Evolutionary conservation across 108 stramenopile species (phyloP).

Genomic region (Pseudonitzschia multiseries): DNA sequence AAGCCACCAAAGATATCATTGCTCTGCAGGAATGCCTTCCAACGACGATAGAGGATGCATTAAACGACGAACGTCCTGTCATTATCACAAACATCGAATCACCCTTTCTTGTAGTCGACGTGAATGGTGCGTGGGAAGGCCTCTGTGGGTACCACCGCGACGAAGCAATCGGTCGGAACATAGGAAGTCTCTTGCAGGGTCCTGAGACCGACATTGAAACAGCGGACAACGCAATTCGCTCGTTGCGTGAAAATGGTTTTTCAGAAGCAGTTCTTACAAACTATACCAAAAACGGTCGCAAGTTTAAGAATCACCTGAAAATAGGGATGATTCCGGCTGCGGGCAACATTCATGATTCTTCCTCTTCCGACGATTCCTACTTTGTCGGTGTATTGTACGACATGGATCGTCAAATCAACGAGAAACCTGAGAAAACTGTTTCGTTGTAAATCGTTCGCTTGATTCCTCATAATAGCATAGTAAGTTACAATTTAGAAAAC

Average conservation of each 20-base stretch:
- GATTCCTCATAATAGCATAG: too few relatives aligned
- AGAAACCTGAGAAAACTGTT: neutral
- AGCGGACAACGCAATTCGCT: slow-evolving; percentile 34
- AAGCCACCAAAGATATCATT: slow-evolving; percentile 3
- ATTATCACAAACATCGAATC: slow-evolving; percentile 47
- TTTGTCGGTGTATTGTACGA: slow-evolving; percentile 72
- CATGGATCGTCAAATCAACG: slow-evolving; percentile 6
- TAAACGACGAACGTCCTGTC: slow-evolving; percentile 48
- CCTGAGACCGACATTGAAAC: slow-evolving; percentile 50
- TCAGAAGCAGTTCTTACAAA: slow-evolving; percentile 48
- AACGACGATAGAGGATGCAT: slow-evolving; percentile 26
- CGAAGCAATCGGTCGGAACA: slow-evolving; percentile 40
- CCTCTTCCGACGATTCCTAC: slow-evolving; percentile 17
- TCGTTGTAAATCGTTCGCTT: too few relatives aligned
- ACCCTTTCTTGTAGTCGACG: slow-evolving; percentile 56
- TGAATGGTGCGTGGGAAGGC: slow-evolving; percentile 63
- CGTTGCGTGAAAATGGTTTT: slow-evolving; percentile 37
- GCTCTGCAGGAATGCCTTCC: slow-evolving; percentile 6
- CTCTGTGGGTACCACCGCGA: slow-evolving; percentile 62
- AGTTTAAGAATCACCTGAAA: slow-evolving; percentile 51
- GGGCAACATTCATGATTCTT: slow-evolving; percentile 41
- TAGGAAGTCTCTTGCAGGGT: slow-evolving; percentile 58
- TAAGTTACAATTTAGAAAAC: too few relatives aligned
- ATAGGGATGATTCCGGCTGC: slow-evolving; percentile 43
- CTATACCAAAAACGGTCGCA: slow-evolving; percentile 59